Conservation (phyloP, 2,329 filamentous ascomycete species). For the Colletotrichum sp. region DNA sequence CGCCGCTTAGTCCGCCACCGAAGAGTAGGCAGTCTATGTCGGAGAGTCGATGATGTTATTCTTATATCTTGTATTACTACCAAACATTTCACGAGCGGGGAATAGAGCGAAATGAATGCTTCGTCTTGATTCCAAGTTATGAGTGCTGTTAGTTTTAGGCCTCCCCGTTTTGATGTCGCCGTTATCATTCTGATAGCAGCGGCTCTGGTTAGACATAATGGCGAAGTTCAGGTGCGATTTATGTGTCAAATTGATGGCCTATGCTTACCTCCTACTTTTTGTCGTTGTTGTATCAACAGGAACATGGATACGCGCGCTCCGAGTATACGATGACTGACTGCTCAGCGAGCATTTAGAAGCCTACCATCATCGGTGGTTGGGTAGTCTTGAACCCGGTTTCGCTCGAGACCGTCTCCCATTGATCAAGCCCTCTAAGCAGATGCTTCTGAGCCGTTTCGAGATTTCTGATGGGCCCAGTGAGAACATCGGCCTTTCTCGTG, state of each 20-base stretch:
- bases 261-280: too few species aligned
- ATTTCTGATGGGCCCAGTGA: neutral
- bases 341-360: too few species aligned
- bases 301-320: too few species aligned
- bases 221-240: too few species aligned
- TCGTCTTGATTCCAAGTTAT: neutral
- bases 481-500: neutral
- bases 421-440: too few species aligned
- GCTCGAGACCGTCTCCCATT: too few species aligned
- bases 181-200: neutral
- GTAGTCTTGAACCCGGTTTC: too few species aligned
- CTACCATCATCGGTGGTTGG: too few species aligned
- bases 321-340: too few species aligned
- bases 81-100: neutral
- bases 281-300: too few species aligned
- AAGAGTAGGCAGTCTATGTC: neutral
- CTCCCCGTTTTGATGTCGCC: too few species aligned
- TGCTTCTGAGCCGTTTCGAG: neutral
- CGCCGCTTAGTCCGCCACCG: constrained; percentile 10
- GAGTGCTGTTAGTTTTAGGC: neutral
- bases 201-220: neutral
- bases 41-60: neutral
- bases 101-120: neutral
- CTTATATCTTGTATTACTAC: neutral
- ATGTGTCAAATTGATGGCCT: too few species aligned